A percentile compares a stretch with the other conserved stretches of the same genome.
These are phyloP conservation scores for Cyberlindnera subsufficiens DNA, from an alignment of 805 yeast species.

Conservation along the genomic window DNA sequence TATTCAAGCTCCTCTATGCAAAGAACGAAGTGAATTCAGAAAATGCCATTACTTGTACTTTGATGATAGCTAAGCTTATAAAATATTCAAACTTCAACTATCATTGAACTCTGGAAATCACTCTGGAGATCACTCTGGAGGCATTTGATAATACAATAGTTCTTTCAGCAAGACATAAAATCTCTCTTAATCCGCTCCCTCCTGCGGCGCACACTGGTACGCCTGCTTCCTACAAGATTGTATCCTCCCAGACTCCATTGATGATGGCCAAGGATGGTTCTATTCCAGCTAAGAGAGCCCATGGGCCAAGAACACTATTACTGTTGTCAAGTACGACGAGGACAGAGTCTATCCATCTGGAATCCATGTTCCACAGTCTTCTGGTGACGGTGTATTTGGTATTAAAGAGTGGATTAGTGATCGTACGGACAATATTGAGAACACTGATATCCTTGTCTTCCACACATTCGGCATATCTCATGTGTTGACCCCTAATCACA, in stretches of 20 bases:
- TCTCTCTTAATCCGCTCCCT: no score
- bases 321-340: slow-evolving; percentile 68
- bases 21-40: no score
- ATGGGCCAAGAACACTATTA: slow-evolving; percentile 64
- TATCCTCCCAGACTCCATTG: slow-evolving; percentile 69
- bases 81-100: no score
- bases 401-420: slow-evolving; percentile 67
- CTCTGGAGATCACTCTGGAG: no score
- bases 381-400: slow-evolving; percentile 62
- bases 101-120: no score
- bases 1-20: no score
- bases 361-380: slow-evolving; percentile 68
- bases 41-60: no score
- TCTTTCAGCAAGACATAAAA: no score
- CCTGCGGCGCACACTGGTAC: no score
- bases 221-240: slow-evolving; percentile 73
- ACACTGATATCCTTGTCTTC: slow-evolving; percentile 69
- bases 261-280: slow-evolving; percentile 71
- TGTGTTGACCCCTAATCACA: slow-evolving; percentile 86
- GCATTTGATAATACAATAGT: no score
- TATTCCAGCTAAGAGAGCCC: slow-evolving; percentile 77
- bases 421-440: slow-evolving; percentile 49
- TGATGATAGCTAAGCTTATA: no score
- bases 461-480: slow-evolving; percentile 84
- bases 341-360: slow-evolving; percentile 79